These are phyloP conservation scores for Ensete ventricosum DNA, from an alignment of 176 grass and related monocot species.

Conservation along the genomic window DNA sequence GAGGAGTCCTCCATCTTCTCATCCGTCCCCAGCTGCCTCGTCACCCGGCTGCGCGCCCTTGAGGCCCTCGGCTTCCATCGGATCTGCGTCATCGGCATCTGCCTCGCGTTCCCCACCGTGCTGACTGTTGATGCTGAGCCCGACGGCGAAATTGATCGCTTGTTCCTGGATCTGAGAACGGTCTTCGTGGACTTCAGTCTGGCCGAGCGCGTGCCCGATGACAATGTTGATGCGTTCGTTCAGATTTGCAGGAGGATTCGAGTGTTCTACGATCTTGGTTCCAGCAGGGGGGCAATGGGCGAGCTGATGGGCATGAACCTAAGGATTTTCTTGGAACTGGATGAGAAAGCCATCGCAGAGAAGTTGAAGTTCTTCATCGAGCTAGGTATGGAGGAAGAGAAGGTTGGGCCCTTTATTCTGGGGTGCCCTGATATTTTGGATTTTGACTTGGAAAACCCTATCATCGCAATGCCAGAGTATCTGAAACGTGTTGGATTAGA, in stretches of 20 bases:
- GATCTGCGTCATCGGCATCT: slow-evolving; percentile 45
- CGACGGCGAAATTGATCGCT: slow-evolving; percentile 16
- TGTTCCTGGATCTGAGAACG: slow-evolving; percentile 39
- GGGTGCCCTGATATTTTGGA: slow-evolving; percentile 40
- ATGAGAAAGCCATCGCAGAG: slow-evolving; percentile 37
- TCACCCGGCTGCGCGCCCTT: slow-evolving; percentile 36
- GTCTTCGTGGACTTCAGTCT: slow-evolving; percentile 32
- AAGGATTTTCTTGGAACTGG: slow-evolving; percentile 53
- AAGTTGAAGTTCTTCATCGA: slow-evolving; percentile 50
- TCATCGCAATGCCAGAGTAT: slow-evolving; percentile 60
- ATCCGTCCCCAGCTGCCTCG: slow-evolving; percentile 24
- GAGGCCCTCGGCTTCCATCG: slow-evolving; percentile 34
- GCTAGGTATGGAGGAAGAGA: slow-evolving; percentile 46
- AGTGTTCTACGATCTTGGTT: slow-evolving; percentile 56
- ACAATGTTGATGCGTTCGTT: slow-evolving; percentile 57
- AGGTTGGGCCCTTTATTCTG: slow-evolving; percentile 50
- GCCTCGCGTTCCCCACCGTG: slow-evolving; percentile 47
- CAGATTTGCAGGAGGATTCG: slow-evolving; percentile 46
- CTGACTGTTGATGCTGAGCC: slow-evolving; percentile 28
- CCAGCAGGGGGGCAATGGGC: slow-evolving; percentile 43
- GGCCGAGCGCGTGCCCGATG: slow-evolving; percentile 22
- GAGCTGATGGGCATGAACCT: slow-evolving; percentile 34
- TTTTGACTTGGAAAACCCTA: slow-evolving; percentile 41
- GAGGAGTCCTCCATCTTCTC: slow-evolving; percentile 1
- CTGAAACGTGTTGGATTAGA: slow-evolving; percentile 38